Base-by-base conservation (phyloP, 805 yeast genomes). In the Ogataea trehalophila region DNA sequence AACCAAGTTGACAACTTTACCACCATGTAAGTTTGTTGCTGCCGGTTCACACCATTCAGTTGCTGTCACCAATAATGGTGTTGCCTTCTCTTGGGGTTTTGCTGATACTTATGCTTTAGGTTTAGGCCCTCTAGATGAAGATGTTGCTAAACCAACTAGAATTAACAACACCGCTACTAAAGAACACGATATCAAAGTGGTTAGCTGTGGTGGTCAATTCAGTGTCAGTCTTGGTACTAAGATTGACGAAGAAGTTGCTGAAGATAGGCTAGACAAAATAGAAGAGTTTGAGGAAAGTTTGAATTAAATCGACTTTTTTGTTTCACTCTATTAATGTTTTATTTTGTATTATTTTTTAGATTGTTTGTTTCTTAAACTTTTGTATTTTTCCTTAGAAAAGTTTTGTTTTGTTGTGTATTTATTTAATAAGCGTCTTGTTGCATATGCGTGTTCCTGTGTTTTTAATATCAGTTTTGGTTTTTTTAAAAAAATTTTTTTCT, bases 161-260 rank as follows among this genome's bases (percentile, higher is more conserved):
- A 88, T 94, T 58, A 81, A 83, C 56, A 94, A 95, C 66, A 94
- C 98, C 4, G 99, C 99, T 2, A 90, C 97, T 0, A 85, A 81
- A 58, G 79, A 79, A 46, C 84, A 87, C 47, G 79, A 84, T 53
- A 88, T 94, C 56, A 62, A 72, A 39, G 54, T 80, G 40, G 77
- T 87, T 52, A 91, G 95, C n/a, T 94, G 94, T 41, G 99, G 99
- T 51, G 99, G 98, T 20, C 99, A 94, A 69, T 94, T 88, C 62
- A 85, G 95, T 45, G 85, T 90, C 8, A 79, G 92, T 63, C 97
- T 90, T 37, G 97, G 98, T 46, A 67, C 76, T 34, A 80, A 78
- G 57, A 61, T 75, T 53, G 77, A 72, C 45, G 83, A 79, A 50
- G 80, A 72, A 42, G 75, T 70, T 34, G 71, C 72, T 31, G 80